Evolutionary conservation across 768 basidiomycete species (phyloP).

Genomic region (Rhizopogon rudus): DNA sequence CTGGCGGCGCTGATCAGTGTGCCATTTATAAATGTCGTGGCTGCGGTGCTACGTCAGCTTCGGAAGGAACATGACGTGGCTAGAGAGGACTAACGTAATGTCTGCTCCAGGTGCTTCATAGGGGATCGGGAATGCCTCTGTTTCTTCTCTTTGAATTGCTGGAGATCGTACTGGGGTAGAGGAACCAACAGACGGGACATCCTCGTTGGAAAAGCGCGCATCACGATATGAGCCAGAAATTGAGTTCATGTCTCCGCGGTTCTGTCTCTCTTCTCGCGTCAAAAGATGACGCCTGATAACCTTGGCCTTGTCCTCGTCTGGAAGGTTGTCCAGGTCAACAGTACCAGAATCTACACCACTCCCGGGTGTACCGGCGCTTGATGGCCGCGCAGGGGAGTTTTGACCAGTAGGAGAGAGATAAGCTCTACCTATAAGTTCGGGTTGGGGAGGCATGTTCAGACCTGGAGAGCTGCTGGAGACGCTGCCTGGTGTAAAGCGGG

Average conservation of each 20-base stretch:
- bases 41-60: constrained; percentile 30
- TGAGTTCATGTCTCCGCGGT: constrained; percentile 19
- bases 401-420: constrained; percentile 29
- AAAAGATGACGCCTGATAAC: constrained; percentile 80
- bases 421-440: constrained; percentile 11
- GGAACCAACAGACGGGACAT: constrained; percentile 17
- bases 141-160: constrained; percentile 36
- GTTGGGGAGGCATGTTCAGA: constrained; percentile 1
- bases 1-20: constrained; percentile 64
- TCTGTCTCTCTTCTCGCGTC: constrained; percentile 54
- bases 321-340: constrained; percentile 52
- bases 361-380: constrained; percentile 20
- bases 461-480: constrained; percentile 12
- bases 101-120: constrained; percentile 87
- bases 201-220: constrained; percentile 3
- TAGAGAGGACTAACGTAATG: constrained; percentile 67
- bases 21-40: constrained; percentile 96
- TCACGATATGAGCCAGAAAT: constrained; percentile 20
- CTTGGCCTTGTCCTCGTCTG: constrained; percentile 80
- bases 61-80: constrained; percentile 10
- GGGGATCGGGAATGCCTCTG: constrained; percentile 81
- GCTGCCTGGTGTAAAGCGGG: constrained; percentile 48
- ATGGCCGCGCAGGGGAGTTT: constrained; percentile 32
- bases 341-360: constrained; percentile 25
- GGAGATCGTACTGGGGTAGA: constrained; percentile 23